Evolutionary conservation across 495 filamentous ascomycete species (phyloP).

Genomic region (Penicillium bovifimosum): DNA sequence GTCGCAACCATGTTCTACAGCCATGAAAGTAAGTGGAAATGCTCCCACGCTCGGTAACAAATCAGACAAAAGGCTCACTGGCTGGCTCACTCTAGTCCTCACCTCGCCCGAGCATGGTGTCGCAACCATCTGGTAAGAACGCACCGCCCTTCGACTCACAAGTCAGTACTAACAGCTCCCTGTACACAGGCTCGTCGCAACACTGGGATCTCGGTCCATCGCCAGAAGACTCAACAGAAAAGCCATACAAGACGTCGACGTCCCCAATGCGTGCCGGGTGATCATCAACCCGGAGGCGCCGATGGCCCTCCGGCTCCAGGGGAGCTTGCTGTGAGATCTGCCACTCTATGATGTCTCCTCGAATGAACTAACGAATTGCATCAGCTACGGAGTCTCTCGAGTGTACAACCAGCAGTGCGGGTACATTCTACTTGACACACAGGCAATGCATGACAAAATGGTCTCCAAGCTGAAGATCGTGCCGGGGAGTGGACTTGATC

Average conservation of each 20-base stretch:
- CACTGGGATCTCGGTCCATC: conserved; percentile 70
- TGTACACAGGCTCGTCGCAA: conserved; percentile 75
- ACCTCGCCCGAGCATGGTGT: conserved; percentile 86
- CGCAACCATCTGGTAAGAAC: conserved; percentile 78
- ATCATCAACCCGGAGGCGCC: conserved; percentile 81
- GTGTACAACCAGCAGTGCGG: conserved; percentile 83
- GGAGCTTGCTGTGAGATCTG: conserved; percentile 64
- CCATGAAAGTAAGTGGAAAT: conserved; percentile 64
- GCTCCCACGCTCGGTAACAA: background rate
- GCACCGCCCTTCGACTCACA: background rate
- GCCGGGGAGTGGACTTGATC: conserved; percentile 57
- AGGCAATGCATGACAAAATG: conserved; percentile 71
- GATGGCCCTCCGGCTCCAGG: conserved; percentile 87
- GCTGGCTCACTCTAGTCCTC: conserved; percentile 55
- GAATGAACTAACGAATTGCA: background rate
- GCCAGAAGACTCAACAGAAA: conserved; percentile 75
- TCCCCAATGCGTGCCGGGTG: conserved; percentile 78
- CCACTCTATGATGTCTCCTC: too few species aligned
- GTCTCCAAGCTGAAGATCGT: conserved; percentile 53
- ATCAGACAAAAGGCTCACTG: background rate
- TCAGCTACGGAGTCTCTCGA: conserved; percentile 71
- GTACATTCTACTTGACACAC: conserved; percentile 76
- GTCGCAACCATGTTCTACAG: conserved; percentile 75
- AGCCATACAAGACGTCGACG: conserved; percentile 80
- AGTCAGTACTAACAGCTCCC: background rate